Conservation (phyloP, 1,284 basidiomycete genomes). For the Volvariella surrecta region DNA sequence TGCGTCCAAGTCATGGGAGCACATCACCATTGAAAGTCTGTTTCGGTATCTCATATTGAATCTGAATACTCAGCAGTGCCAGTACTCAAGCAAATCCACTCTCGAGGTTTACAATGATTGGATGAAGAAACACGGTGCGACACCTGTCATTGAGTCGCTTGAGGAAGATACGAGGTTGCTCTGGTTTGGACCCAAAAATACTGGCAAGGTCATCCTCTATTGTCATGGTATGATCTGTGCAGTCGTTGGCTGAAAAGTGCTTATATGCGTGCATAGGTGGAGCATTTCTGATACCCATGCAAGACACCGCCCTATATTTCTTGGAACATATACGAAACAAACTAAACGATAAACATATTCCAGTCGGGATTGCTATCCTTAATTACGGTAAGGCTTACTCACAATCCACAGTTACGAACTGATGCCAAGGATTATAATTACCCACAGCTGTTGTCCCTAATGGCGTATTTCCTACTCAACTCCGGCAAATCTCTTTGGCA, state of each 20-base stretch:
- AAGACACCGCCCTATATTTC: slow-evolving; percentile 13
- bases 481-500: slow-evolving; percentile 23
- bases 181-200: slow-evolving; percentile 29
- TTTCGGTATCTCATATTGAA: not conserved
- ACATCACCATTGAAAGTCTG: not conserved
- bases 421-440: not conserved
- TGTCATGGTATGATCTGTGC: slow-evolving; percentile 24
- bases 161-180: slow-evolving; percentile 21
- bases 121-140: slow-evolving; percentile 14
- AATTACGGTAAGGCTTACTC: no score
- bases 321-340: slow-evolving; percentile 11
- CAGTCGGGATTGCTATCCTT: no score
- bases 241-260: slow-evolving; percentile 6
- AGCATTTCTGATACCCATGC: slow-evolving; percentile 20
- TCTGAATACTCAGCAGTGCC: slow-evolving; percentile 12
- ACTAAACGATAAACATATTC: no score
- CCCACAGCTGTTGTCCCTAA: slow-evolving; percentile 16
- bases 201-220: slow-evolving; percentile 27
- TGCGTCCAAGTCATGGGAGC: slow-evolving; percentile 2
- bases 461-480: slow-evolving; percentile 25
- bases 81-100: slow-evolving; percentile 14
- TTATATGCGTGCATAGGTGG: slow-evolving; percentile 18
- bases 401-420: no score
- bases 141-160: slow-evolving; percentile 19
- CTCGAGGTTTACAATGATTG: slow-evolving; percentile 18